phyloP scores from a whole-genome alignment of 2,329 filamentous ascomycete species.

The Paecilomyces niveus region DNA sequence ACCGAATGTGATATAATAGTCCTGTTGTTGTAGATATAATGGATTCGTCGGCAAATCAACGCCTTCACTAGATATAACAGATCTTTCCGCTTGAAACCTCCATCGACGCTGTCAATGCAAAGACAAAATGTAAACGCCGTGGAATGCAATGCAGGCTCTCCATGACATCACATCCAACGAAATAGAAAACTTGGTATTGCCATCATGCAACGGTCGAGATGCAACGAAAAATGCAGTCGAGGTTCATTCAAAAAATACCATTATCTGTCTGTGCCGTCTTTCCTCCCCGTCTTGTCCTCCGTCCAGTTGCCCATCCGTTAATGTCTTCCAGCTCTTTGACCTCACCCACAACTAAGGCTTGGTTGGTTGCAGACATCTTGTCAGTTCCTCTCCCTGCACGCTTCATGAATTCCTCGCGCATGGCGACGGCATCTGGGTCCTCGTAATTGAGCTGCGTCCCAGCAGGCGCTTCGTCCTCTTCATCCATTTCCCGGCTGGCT shows the following conservation, averaged over 20 bases:
- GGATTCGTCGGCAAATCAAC: neutral
- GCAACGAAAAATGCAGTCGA: neutral
- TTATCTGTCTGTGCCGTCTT: conserved; percentile 16
- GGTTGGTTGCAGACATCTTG: conserved; percentile 12
- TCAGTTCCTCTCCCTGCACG: conserved; percentile 36
- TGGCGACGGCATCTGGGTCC: conserved; percentile 46
- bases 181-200: neutral
- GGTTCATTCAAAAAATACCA: conserved; percentile 1
- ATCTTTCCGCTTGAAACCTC: neutral
- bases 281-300: conserved; percentile 26
- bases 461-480: conserved; percentile 29
- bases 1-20: neutral
- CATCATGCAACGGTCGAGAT: no score
- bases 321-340: conserved; percentile 25
- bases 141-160: neutral
- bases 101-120: neutral
- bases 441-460: conserved; percentile 45
- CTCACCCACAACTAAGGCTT: conserved; percentile 18
- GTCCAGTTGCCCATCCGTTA: conserved; percentile 24
- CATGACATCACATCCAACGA: neutral
- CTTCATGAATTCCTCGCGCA: conserved; percentile 50
- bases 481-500: conserved; percentile 13
- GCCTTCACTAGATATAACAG: neutral
- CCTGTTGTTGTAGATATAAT: neutral
- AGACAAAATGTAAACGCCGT: neutral